Conservation (phyloP, 2,329 filamentous ascomycete species). For the Colletotrichum trifolii region DNA sequence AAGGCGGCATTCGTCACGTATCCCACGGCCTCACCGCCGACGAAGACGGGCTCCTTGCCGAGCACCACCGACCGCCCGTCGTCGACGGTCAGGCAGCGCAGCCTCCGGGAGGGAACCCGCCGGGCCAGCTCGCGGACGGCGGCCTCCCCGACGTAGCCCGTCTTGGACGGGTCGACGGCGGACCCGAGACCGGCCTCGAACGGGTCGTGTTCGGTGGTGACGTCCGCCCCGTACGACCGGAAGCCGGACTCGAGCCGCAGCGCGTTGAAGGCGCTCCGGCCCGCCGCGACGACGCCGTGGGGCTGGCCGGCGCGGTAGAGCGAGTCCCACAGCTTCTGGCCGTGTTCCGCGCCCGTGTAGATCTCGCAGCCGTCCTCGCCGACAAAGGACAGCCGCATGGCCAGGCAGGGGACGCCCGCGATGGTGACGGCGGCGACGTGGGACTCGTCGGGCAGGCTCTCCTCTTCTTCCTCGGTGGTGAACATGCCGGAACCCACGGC, state of each 20-base stretch:
- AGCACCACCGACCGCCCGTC: conserved; percentile 67
- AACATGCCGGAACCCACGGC: conserved; percentile 58
- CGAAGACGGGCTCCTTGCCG: conserved; percentile 71
- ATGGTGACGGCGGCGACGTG: conserved; percentile 60
- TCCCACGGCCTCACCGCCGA: conserved; percentile 57
- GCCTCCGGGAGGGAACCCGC: conserved; percentile 43
- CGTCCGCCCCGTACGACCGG: conserved; percentile 66
- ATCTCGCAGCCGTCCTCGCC: conserved; percentile 73
- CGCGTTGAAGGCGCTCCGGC: conserved; percentile 67
- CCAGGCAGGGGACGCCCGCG: conserved; percentile 65
- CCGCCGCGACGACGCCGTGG: conserved; percentile 68
- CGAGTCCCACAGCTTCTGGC: conserved; percentile 67
- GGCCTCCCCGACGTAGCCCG: conserved; percentile 61
- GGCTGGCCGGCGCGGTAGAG: conserved; percentile 65
- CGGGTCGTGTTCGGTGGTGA: conserved; percentile 70
- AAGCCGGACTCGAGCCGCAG: conserved; percentile 70
- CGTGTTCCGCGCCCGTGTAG: conserved; percentile 68
- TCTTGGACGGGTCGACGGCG: conserved; percentile 60
- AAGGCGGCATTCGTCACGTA: conserved; percentile 72
- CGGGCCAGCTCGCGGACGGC: conserved; percentile 57
- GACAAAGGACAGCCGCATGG: conserved; percentile 68
- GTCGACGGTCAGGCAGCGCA: conserved; percentile 65
- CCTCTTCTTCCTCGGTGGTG: conserved; percentile 45
- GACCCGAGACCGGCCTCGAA: conserved; percentile 67
- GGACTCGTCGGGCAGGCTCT: conserved; percentile 60